Base-by-base conservation (phyloP, 2,329 filamentous ascomycete species). In the Colletotrichum sp. region DNA sequence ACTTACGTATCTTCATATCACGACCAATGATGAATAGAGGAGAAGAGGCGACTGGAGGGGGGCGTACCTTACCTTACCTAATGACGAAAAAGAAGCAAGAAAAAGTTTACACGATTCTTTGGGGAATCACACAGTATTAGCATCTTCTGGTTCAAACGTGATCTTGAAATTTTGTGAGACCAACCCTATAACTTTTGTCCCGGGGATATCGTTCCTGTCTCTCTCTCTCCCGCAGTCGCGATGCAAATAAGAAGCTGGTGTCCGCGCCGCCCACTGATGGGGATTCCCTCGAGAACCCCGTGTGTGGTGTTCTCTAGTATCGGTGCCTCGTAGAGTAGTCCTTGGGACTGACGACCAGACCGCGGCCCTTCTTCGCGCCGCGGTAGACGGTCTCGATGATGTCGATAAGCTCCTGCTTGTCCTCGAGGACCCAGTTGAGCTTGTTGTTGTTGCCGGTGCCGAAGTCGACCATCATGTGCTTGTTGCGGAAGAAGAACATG, bases 371-470 rank as follows among this genome's bases (percentile, higher is more conserved):
- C 90, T 98, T 99, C 36, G 97, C 97, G n/a, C 97, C 97, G 75
- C 96, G 93, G 84, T 99, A 99, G 77, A 99, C 96, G 6, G 96
- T 98, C 89, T 99, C 97, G 82, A 99, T 93, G 79, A 99, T 99
- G 86, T 99, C 97, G 82, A 99, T 98, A 81, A 99, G 89, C 87
- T 99, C 97, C 85, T 99, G 96, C 87, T 99, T 99, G 83, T 99
- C 96, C 86, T 99, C 96, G 69, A 98, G 87, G 67, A 97, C 94
- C 93, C 94, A 97, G 83, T 97, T 78, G 67, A 78, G 74, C 48
- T 99, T 99, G 85, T 99, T 99, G 86, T 99, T 99, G 87, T 99
- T 98, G 79, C 97, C 97, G 3, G 97, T 99, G 63, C 96, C 96
- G 80, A 98, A 96, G 91, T 99, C 96, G 84, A 94, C 95, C 94